Conservation (phyloP, 768 basidiomycete species). For the Pleurotus salmoneostramineus region DNA sequence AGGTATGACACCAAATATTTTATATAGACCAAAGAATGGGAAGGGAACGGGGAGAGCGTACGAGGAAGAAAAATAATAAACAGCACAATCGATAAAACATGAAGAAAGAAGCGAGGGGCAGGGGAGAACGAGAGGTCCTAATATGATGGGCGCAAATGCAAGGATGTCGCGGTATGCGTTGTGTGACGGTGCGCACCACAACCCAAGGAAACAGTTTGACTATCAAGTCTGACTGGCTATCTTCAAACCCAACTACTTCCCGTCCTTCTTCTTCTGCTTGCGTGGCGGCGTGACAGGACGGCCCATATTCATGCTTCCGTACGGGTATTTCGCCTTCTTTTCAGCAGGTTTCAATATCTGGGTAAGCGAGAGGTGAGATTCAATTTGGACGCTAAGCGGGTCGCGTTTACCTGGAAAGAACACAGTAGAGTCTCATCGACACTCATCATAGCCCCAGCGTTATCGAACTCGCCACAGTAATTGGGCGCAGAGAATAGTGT, state of each 20-base stretch:
- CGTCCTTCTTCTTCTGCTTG: slow-evolving; percentile 96
- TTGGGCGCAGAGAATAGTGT: slow-evolving; percentile 97
- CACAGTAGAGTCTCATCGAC: slow-evolving; percentile 96
- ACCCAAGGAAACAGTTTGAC: neutral
- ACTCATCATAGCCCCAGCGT: slow-evolving; percentile 99
- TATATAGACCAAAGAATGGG: slow-evolving; percentile 2
- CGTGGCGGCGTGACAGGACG: slow-evolving; percentile 93
- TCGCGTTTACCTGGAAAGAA: slow-evolving; percentile 82
- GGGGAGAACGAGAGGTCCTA: neutral
- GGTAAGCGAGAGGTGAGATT: neutral
- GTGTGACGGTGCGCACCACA: neutral
- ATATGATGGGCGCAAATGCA: slow-evolving; percentile 1
- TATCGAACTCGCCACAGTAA: slow-evolving; percentile 96
- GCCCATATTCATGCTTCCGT: slow-evolving; percentile 82
- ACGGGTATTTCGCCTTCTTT: slow-evolving; percentile 94
- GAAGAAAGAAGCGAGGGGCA: neutral
- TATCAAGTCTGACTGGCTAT: neutral
- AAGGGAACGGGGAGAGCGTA: neutral
- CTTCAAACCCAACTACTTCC: slow-evolving; percentile 46
- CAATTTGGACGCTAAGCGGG: neutral
- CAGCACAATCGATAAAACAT: slow-evolving; percentile 5
- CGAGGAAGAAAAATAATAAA: slow-evolving; percentile 1
- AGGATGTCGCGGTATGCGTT: neutral
- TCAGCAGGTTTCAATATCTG: slow-evolving; percentile 99
- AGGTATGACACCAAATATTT: slow-evolving; percentile 4